A percentile compares a stretch with the other conserved stretches of the same genome.
These are phyloP conservation scores for Friedmanniomyces endolithicus DNA, from an alignment of 495 filamentous ascomycete genomes.

Conservation along the genomic window DNA sequence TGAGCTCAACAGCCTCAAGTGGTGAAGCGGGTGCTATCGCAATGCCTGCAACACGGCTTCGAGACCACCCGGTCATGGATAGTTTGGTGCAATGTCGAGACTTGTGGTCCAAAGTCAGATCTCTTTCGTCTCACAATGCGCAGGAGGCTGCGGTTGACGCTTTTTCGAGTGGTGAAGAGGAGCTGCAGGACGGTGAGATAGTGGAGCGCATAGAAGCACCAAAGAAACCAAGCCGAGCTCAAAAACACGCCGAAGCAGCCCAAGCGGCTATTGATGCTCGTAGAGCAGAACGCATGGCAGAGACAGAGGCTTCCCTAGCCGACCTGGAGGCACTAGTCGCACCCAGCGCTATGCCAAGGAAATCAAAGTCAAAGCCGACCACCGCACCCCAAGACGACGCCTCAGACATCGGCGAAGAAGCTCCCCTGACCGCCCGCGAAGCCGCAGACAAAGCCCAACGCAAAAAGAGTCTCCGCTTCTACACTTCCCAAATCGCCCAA, in stretches of 20 bases:
- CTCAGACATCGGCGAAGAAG: slow-evolving; percentile 54
- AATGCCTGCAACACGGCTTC: slow-evolving; percentile 57
- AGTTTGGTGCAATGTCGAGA: slow-evolving; percentile 66
- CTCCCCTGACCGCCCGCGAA: slow-evolving; percentile 46
- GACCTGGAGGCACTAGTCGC: slow-evolving; percentile 35
- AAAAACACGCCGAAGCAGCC: slow-evolving; percentile 40
- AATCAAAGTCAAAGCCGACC: slow-evolving; percentile 28
- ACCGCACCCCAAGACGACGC: slow-evolving; percentile 3
- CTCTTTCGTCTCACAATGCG: slow-evolving; percentile 25
- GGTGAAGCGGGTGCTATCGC: slow-evolving; percentile 34
- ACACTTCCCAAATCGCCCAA: slow-evolving; percentile 89
- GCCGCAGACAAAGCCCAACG: slow-evolving; percentile 71
- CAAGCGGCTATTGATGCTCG: slow-evolving; percentile 42
- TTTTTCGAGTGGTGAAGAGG: neutral
- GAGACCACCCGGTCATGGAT: slow-evolving; percentile 81
- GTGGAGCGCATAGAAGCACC: neutral
- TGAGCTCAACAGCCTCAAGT: slow-evolving; percentile 56
- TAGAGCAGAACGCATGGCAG: slow-evolving; percentile 41
- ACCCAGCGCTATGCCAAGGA: slow-evolving; percentile 19
- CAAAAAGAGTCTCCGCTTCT: slow-evolving; percentile 86
- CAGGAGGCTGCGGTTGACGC: neutral
- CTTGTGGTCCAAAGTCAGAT: slow-evolving; percentile 57
- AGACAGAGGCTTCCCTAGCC: slow-evolving; percentile 59
- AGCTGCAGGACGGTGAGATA: neutral
- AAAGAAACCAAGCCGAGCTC: slow-evolving; percentile 39